phyloP scores from a whole-genome alignment of 78 protist species.

The Chrysochromulina tobinii region DNA sequence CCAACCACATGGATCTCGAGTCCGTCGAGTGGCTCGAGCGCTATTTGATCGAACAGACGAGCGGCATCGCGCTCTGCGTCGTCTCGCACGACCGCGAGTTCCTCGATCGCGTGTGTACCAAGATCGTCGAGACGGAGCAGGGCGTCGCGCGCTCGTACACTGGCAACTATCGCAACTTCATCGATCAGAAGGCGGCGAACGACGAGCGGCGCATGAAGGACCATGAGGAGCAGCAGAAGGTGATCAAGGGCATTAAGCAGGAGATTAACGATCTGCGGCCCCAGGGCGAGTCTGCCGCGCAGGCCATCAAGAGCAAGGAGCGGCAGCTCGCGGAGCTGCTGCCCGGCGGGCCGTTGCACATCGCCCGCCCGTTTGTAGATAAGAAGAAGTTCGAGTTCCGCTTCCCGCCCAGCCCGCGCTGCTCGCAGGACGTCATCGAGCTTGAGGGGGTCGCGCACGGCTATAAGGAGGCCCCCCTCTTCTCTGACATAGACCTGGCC shows the following conservation, averaged over 20 bases:
- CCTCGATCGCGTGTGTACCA: slow-evolving; percentile 54
- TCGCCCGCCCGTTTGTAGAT: neutral
- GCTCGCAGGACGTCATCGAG: neutral
- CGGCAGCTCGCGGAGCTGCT: neutral
- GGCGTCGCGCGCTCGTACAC: slow-evolving; percentile 10
- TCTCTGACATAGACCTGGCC: slow-evolving; percentile 1
- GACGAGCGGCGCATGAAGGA: neutral
- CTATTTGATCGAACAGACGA: neutral
- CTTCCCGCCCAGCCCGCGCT: slow-evolving; percentile 36
- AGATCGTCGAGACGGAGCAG: slow-evolving; percentile 38
- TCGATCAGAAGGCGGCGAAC: neutral
- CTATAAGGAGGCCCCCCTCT: neutral
- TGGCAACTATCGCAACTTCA: slow-evolving; percentile 20
- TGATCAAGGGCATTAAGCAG: neutral
- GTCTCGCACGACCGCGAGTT: slow-evolving; percentile 63
- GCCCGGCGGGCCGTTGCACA: neutral
- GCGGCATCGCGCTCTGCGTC: neutral
- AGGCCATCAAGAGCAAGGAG: neutral
- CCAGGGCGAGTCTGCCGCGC: neutral
- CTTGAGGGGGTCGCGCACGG: slow-evolving; percentile 11
- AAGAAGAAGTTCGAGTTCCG: neutral
- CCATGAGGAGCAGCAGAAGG: neutral
- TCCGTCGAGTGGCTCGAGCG: slow-evolving; percentile 52
- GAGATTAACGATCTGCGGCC: neutral
- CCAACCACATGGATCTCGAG: slow-evolving; percentile 53